These are phyloP conservation scores for Aaosphaeria arxii DNA, from an alignment of 2,329 filamentous ascomycete species.

Conservation along the genomic window DNA sequence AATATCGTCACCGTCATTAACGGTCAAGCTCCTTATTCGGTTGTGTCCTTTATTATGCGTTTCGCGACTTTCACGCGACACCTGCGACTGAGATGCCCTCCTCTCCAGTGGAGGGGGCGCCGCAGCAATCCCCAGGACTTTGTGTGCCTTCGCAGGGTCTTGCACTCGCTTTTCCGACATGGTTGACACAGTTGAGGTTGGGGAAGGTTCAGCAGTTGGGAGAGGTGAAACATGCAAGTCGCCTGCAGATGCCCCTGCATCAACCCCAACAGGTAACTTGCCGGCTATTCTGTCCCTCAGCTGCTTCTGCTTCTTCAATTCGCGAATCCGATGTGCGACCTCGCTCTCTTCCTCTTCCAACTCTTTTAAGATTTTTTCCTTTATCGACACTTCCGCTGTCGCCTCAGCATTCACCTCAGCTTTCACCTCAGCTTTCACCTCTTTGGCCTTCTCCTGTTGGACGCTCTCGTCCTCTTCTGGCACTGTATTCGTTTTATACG, in stretches of 20 bases:
- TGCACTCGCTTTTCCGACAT: constrained; percentile 23
- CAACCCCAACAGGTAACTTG: constrained; percentile 27
- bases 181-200: constrained; percentile 32
- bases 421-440: background rate
- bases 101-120: constrained; percentile 16
- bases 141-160: constrained; percentile 40
- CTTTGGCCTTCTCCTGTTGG: constrained; percentile 7
- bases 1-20: constrained; percentile 32
- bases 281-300: constrained; percentile 46
- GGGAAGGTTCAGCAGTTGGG: constrained; percentile 24
- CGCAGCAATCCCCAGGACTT: constrained; percentile 36
- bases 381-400: constrained; percentile 11
- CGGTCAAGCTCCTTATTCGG: constrained; percentile 28
- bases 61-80: constrained; percentile 10
- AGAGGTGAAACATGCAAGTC: constrained; percentile 33
- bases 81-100: constrained; percentile 11
- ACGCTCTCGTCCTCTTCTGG: constrained; percentile 23
- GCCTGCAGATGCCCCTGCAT: constrained; percentile 41
- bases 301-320: constrained; percentile 57
- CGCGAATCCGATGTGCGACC: constrained; percentile 56
- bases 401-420: too few relatives aligned
- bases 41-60: constrained; percentile 18
- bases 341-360: constrained; percentile 49
- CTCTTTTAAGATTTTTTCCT: constrained; percentile 30
- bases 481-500: constrained; percentile 23